Percentiles rank a stretch among this genome's conserved stretches.
Conservation (phyloP, 192 early-diverging fungal species). For the Backusella westeae region DNA sequence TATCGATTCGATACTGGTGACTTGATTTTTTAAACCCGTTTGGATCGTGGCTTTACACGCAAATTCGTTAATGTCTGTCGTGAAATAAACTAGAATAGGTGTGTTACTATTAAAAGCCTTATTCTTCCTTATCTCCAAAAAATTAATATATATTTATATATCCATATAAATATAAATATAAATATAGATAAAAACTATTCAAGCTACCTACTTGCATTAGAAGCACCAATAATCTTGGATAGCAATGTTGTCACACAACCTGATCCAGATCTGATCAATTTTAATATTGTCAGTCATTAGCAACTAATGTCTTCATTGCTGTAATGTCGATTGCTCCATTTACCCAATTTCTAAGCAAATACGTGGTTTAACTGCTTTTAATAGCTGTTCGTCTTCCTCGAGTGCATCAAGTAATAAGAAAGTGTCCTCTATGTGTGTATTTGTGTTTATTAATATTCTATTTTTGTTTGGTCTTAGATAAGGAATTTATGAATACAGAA, state of each 20-base stretch:
- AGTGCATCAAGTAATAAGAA: slow-evolving; percentile 91
- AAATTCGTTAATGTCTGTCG: slow-evolving; percentile 82
- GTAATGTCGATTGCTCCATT: not conserved
- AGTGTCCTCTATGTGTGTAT: slow-evolving; percentile 74
- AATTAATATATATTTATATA: no score
- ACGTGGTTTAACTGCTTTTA: slow-evolving; percentile 55
- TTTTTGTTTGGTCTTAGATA: slow-evolving; percentile 1
- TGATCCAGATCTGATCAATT: slow-evolving; percentile 63
- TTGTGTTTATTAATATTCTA: not conserved
- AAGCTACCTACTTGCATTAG: slow-evolving; percentile 37
- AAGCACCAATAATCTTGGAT: slow-evolving; percentile 45
- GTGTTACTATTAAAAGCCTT: not conserved
- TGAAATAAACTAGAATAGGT: slow-evolving; percentile 34
- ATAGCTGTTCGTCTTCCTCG: slow-evolving; percentile 63
- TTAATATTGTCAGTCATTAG: not conserved
- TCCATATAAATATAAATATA: no score
- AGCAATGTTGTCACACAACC: slow-evolving; percentile 87
- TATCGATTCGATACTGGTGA: slow-evolving; percentile 59
- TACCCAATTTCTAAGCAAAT: slow-evolving; percentile 89
- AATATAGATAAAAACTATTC: not conserved
- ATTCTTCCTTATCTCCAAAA: not conserved
- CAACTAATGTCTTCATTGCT: not conserved
- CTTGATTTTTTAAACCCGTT: slow-evolving; percentile 60
- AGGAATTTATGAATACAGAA: not conserved
- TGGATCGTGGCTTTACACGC: slow-evolving; percentile 65